Base-by-base conservation (phyloP, 176 grass and related monocot species). In the Triticum turgidum region DNA sequence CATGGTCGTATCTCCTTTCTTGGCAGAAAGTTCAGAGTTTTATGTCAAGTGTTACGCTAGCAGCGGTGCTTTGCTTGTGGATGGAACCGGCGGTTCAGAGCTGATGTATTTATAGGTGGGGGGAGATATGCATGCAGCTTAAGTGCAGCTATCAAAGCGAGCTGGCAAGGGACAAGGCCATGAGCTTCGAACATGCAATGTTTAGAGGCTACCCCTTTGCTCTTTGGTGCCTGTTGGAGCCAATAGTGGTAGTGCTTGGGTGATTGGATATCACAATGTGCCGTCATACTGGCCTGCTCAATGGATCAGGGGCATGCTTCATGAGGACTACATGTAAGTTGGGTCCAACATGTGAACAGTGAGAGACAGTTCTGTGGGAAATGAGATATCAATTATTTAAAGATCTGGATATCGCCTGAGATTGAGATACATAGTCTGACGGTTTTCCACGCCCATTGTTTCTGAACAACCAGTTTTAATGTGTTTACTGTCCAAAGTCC, bases 111-210 rank as follows among this genome's bases (percentile, higher is more conserved):
- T 92, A 89, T 86, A 89, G 79, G 7, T 13, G 25, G 52, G 33
- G 17, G 34, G 17, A 20, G 38, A 52, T 3, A 24, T 20, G 86
- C 37, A 27, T 68, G 30, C 32, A 13, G 79, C 68, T 77, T 25
- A 39, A 75, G 17, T 65, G 39, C 13, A 69, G 34, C 17, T 79
- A 69, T 76, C 81, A 79, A 75, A 25, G 65, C 58, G 30, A 75
- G 21, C 68, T 77, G 70, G 18, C 35, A 47, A 90, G 29, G 58
- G 76, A 51, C 88, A 83, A 81, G 32, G 39, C 82, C 88, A 90
- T 58, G 80, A 90, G 69, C 62, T 73, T 71, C 21, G 10, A 87
- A 88, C 68, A 25, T 88, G 91, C 80, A 82, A 34, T 88, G 82
- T 76, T 67, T 39, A 39, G 22, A 64, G 78, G 35, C 85, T 81